These are phyloP conservation scores for Boletus smithii DNA, from an alignment of 1,284 basidiomycete genomes.

Conservation along the genomic window DNA sequence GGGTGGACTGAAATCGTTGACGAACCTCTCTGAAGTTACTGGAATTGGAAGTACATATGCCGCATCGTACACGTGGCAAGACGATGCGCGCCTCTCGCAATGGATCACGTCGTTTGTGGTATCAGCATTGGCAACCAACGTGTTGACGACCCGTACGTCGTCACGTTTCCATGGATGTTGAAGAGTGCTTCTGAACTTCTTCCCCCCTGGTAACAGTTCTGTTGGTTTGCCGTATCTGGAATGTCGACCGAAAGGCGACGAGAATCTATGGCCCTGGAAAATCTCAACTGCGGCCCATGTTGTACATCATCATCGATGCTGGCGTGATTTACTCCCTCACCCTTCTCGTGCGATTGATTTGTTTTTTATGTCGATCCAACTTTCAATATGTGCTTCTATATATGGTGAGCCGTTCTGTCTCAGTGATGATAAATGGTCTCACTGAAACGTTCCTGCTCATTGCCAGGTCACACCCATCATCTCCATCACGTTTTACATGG, in stretches of 20 bases:
- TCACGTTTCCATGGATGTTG: neutral
- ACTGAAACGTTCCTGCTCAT: neutral
- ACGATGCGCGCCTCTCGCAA: slow-evolving; percentile 1
- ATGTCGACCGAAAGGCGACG: slow-evolving; percentile 12
- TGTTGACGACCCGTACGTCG: slow-evolving; percentile 21
- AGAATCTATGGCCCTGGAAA: slow-evolving; percentile 2
- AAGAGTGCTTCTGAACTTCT: neutral
- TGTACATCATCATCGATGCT: slow-evolving; percentile 25
- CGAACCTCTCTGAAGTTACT: slow-evolving; percentile 14
- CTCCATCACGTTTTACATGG: slow-evolving; percentile 28
- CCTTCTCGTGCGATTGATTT: slow-evolving; percentile 15
- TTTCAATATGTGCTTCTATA: slow-evolving; percentile 20
- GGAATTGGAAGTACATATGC: slow-evolving; percentile 16
- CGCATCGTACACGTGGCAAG: slow-evolving; percentile 3
- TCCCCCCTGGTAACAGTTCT: slow-evolving; percentile 7
- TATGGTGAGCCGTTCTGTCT: slow-evolving; percentile 13
- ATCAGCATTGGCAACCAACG: slow-evolving; percentile 18
- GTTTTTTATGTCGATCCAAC: slow-evolving; percentile 12
- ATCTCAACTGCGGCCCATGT: slow-evolving; percentile 19
- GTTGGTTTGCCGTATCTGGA: slow-evolving; percentile 26
- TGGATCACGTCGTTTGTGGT: slow-evolving; percentile 22
- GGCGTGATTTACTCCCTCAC: slow-evolving; percentile 23
- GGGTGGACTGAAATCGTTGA: neutral
- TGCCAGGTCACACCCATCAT: slow-evolving; percentile 21
- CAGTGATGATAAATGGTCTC: neutral